Evolutionary conservation across 2,329 filamentous ascomycete genomes (phyloP).

Genomic region (Claviceps paspali): DNA sequence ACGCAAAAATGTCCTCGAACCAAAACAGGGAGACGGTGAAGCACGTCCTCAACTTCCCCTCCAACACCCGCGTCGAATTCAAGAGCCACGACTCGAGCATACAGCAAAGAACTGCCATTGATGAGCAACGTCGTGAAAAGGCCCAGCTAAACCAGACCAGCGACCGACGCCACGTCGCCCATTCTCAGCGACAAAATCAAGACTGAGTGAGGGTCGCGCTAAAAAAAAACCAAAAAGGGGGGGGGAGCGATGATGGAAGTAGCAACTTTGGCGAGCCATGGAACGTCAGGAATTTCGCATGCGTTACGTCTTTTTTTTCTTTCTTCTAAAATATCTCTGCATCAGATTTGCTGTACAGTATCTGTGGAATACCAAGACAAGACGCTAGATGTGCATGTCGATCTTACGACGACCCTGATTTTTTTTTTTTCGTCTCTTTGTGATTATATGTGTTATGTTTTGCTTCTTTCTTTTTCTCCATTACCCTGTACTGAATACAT

Average conservation of each 20-base stretch:
- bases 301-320: neutral
- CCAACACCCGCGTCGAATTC: slow-evolving; percentile 84
- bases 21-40: slow-evolving; percentile 77
- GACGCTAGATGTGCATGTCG: neutral
- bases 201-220: too few relatives aligned
- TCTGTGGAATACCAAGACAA: neutral
- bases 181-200: slow-evolving; percentile 17
- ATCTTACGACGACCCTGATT: neutral
- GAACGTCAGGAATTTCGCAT: neutral
- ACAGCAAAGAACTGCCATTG: slow-evolving; percentile 75
- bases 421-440: too few relatives aligned
- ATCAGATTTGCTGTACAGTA: slow-evolving; percentile 1
- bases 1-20: neutral
- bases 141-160: slow-evolving; percentile 31
- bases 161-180: slow-evolving; percentile 22
- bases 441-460: too few relatives aligned
- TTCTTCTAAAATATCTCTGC: neutral
- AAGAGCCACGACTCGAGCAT: slow-evolving; percentile 96
- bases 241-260: neutral
- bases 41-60: slow-evolving; percentile 69
- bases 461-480: too few relatives aligned
- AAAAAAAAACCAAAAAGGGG: slow-evolving; percentile 12
- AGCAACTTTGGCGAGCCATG: neutral
- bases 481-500: too few relatives aligned
- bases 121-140: slow-evolving; percentile 84